A percentile compares a stretch with the other conserved stretches of the same genome.
These are phyloP conservation scores for Monilinia vaccinii-corymbosi DNA, from an alignment of 2,329 filamentous ascomycete species.

Conservation along the genomic window DNA sequence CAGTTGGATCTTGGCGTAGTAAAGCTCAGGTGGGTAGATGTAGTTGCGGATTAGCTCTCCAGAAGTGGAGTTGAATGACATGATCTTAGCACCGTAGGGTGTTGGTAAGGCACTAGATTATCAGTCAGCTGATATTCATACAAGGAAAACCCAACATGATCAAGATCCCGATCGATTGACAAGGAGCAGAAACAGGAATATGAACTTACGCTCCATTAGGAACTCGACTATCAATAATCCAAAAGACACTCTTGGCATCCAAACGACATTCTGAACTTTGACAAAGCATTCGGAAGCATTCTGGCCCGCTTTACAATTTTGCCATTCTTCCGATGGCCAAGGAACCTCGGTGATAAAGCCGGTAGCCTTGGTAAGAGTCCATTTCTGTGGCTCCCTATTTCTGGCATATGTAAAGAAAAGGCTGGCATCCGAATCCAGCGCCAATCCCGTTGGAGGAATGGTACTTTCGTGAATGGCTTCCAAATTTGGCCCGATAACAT, in stretches of 20 bases:
- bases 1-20: background rate
- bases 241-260: background rate
- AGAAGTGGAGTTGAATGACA: background rate
- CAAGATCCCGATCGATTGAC: background rate
- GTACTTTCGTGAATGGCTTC: background rate
- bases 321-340: background rate
- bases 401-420: constrained; percentile 1
- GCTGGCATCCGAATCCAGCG: background rate
- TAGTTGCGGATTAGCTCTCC: background rate
- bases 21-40: background rate
- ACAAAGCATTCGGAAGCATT: background rate
- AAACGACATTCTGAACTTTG: background rate
- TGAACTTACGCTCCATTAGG: background rate
- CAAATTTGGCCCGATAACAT: background rate
- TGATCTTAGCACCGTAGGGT: background rate
- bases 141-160: background rate
- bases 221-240: background rate
- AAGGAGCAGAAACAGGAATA: background rate
- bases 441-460: background rate
- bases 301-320: background rate
- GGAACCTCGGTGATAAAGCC: background rate
- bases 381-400: background rate
- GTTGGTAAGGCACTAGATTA: background rate
- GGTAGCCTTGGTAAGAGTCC: background rate
- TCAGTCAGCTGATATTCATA: background rate